Conservation (phyloP, 2,329 filamentous ascomycete genomes). For the Penicillium sp. region DNA sequence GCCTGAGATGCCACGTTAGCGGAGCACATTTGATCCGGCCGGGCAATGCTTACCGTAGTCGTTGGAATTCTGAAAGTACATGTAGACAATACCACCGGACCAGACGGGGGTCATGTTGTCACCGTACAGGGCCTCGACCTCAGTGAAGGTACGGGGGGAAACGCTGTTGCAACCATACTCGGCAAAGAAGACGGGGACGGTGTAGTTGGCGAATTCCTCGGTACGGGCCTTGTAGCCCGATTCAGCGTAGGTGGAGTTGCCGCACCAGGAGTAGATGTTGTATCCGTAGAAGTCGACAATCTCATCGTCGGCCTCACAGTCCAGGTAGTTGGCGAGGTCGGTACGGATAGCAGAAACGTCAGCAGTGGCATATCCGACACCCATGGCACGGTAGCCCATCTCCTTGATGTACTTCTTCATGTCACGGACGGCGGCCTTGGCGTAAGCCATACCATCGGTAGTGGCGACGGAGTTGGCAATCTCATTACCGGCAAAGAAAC, state of each 20-base stretch:
- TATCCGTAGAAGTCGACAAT: slow-evolving; percentile 96
- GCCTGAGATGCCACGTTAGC: slow-evolving; percentile 52
- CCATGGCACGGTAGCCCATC: slow-evolving; percentile 71
- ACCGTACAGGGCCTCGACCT: slow-evolving; percentile 78
- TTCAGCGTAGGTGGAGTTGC: slow-evolving; percentile 68
- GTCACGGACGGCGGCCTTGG: slow-evolving; percentile 94
- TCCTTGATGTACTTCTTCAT: slow-evolving; percentile 85
- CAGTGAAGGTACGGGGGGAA: slow-evolving; percentile 72
- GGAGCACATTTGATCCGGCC: neutral
- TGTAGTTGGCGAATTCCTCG: slow-evolving; percentile 80
- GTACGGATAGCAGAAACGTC: slow-evolving; percentile 82
- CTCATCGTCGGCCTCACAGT: slow-evolving; percentile 67
- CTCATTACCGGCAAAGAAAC: slow-evolving; percentile 97
- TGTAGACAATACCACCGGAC: slow-evolving; percentile 95
- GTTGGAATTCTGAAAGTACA: slow-evolving; percentile 90
- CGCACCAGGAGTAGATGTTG: slow-evolving; percentile 99
- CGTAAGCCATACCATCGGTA: slow-evolving; percentile 83
- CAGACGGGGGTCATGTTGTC: slow-evolving; percentile 77
- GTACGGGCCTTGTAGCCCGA: slow-evolving; percentile 81
- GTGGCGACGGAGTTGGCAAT: slow-evolving; percentile 84
- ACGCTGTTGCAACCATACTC: slow-evolving; percentile 90
- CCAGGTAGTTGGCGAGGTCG: slow-evolving; percentile 85
- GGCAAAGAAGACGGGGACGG: slow-evolving; percentile 91
- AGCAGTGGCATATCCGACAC: slow-evolving; percentile 91
- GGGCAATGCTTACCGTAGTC: slow-evolving; percentile 45